phyloP scores from a whole-genome alignment of 192 early-diverging fungal species.

The Diversispora epigaea region DNA sequence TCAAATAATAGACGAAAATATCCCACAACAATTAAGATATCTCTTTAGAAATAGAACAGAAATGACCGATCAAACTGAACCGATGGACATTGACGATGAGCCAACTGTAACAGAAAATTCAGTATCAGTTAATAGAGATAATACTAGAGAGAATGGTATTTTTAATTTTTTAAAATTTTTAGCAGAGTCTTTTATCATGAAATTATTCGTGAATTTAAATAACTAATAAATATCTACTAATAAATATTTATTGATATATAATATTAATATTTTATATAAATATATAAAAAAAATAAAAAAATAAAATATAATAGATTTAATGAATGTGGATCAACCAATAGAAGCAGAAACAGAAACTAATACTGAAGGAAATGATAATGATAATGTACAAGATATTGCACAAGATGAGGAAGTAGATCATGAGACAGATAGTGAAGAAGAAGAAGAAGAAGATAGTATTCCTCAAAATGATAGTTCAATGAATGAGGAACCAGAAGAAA shows the following conservation, averaged over 20 bases:
- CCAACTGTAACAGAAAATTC: background rate
- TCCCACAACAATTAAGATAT: conserved; percentile 5
- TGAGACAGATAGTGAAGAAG: background rate
- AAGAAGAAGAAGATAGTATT: background rate
- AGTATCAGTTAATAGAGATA: background rate
- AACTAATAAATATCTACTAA: background rate
- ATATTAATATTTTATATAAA: background rate
- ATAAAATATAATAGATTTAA: background rate
- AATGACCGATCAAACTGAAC: background rate
- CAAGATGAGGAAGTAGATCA: background rate
- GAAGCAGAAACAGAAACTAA: background rate
- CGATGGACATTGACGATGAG: conserved; percentile 11
- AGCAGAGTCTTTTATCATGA: background rate
- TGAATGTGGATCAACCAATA: conserved; percentile 5
- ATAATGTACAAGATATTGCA: background rate
- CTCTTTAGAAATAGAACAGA: background rate
- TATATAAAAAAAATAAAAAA: background rate
- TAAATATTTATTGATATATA: too few species aligned
- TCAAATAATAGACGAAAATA: conserved; percentile 2
- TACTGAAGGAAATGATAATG: conserved; percentile 1
- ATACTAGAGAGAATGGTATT: background rate
- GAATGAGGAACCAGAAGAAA: background rate
- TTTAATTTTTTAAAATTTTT: background rate
- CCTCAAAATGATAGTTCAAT: background rate
- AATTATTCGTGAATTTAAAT: background rate